A percentile compares a stretch with the other conserved stretches of the same genome.
These are phyloP conservation scores for Aspergillus nidulans DNA, from an alignment of 495 filamentous ascomycete genomes.

Conservation along the genomic window DNA sequence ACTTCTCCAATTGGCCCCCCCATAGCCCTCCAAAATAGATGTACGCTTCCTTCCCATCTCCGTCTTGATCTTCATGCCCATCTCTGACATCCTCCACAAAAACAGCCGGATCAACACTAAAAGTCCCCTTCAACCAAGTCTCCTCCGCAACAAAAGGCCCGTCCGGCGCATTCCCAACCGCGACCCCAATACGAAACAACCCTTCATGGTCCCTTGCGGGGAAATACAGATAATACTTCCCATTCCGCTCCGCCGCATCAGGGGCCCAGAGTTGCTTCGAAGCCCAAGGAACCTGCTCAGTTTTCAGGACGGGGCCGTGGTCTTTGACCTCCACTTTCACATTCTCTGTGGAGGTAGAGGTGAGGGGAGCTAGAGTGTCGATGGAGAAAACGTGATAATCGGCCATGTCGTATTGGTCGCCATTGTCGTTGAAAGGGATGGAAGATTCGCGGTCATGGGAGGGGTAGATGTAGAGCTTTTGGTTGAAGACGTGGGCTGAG, in stretches of 20 bases:
- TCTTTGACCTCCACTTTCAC: constrained; percentile 25
- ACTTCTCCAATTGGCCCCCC: constrained; percentile 66
- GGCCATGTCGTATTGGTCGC: constrained; percentile 76
- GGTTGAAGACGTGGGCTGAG: constrained; percentile 47
- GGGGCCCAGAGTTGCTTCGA: constrained; percentile 47
- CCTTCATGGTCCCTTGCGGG: constrained; percentile 43
- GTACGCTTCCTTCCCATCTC: constrained; percentile 26
- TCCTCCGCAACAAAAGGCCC: constrained; percentile 44
- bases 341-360: no score
- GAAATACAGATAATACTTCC: constrained; percentile 49
- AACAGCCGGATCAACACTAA: constrained; percentile 47
- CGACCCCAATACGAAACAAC: constrained; percentile 60
- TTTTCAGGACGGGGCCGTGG: constrained; percentile 38
- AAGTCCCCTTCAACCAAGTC: constrained; percentile 33
- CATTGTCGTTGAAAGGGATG: constrained; percentile 66
- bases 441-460: constrained; percentile 42
- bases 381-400: constrained; percentile 52
- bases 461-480: constrained; percentile 48
- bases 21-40: constrained; percentile 56
- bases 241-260: constrained; percentile 40
- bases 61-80: background rate
- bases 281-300: constrained; percentile 41
- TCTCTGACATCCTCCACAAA: constrained; percentile 41
- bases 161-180: constrained; percentile 35
- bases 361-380: constrained; percentile 24